Percentiles rank a stretch among this genome's conserved stretches.
phyloP scores from a whole-genome alignment of 192 early-diverging fungal genomes.

The Coemansia sp. region DNA sequence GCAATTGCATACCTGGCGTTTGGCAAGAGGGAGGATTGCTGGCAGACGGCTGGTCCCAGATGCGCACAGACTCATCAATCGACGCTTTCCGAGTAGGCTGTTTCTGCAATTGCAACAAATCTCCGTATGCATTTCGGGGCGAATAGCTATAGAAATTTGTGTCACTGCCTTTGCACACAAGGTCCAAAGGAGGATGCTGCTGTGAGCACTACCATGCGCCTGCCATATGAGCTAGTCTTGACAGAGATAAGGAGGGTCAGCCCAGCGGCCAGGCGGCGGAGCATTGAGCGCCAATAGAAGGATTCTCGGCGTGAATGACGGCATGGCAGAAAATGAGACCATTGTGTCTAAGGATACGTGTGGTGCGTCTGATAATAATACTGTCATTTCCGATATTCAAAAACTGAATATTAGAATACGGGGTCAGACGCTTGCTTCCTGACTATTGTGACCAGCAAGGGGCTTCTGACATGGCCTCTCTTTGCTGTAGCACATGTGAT shows the following conservation, averaged over 20 bases:
- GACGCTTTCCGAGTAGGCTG: background rate
- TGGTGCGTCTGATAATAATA: slow-evolving; percentile 1
- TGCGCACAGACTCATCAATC: slow-evolving; percentile 5
- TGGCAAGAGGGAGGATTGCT: slow-evolving; percentile 6
- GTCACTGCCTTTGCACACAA: background rate
- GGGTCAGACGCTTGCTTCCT: background rate
- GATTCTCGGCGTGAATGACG: background rate
- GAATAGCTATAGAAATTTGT: background rate
- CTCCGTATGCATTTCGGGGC: background rate
- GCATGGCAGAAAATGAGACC: background rate
- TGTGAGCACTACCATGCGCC: background rate
- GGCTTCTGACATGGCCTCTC: slow-evolving; percentile 2
- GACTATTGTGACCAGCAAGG: slow-evolving; percentile 3
- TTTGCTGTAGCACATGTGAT: background rate
- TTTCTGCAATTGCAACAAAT: background rate
- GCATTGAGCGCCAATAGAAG: background rate
- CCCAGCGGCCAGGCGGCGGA: background rate
- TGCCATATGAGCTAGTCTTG: background rate
- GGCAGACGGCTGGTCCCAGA: slow-evolving; percentile 3
- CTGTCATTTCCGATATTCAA: background rate
- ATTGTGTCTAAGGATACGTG: background rate
- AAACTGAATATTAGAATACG: background rate
- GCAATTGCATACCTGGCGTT: background rate
- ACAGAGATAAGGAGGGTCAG: background rate
- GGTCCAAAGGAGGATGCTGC: background rate